Evolutionary conservation across 768 basidiomycete species (phyloP).

Genomic region (Leccinum ochraceum): DNA sequence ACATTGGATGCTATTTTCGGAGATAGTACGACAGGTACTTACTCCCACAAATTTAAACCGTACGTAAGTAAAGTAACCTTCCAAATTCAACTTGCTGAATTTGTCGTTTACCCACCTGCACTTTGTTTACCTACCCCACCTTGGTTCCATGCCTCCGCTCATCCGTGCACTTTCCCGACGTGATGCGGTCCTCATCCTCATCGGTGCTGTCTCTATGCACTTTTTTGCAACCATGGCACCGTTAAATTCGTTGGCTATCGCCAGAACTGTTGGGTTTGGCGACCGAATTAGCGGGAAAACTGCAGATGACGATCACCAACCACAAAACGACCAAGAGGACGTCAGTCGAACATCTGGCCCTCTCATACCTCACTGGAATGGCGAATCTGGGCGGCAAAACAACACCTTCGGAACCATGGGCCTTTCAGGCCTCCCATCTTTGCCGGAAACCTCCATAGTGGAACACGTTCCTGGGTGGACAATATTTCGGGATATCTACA

Average conservation of each 20-base stretch:
- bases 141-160: conserved; percentile 34
- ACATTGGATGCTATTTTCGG: conserved; percentile 3
- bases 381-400: neutral
- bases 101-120: neutral
- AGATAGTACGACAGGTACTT: neutral
- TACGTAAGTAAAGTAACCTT: neutral
- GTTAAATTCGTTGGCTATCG: conserved; percentile 35
- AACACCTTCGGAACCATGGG: neutral
- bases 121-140: neutral
- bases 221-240: conserved; percentile 44
- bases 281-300: conserved; percentile 2
- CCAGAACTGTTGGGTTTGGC: conserved; percentile 30
- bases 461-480: conserved; percentile 85
- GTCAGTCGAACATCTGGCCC: conserved; percentile 3
- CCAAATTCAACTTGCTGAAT: neutral
- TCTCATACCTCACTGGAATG: neutral
- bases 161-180: conserved; percentile 49
- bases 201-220: conserved; percentile 60
- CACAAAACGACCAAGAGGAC: conserved; percentile 7
- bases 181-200: conserved; percentile 58
- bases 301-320: neutral
- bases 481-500: conserved; percentile 77
- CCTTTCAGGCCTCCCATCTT: conserved; percentile 11
- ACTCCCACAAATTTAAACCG: neutral
- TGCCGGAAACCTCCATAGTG: conserved; percentile 58